phyloP scores from a whole-genome alignment of 345 rosid genomes.

The Acer campestre region DNA sequence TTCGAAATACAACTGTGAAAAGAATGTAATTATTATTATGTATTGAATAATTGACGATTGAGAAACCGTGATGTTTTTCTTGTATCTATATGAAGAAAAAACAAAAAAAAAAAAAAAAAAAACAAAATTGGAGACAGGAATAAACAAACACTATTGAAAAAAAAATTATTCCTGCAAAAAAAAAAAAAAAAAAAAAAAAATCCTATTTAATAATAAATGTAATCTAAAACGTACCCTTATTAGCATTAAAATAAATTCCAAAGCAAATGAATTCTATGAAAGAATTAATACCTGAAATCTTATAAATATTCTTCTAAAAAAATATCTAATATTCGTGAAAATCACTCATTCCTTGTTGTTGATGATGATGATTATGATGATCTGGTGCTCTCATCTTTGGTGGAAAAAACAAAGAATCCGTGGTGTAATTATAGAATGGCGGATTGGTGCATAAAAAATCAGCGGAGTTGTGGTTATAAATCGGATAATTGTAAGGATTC shows the following conservation, averaged over 20 bases:
- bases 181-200: not conserved
- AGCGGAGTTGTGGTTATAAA: constrained; percentile 46
- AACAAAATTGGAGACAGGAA: constrained; percentile 4
- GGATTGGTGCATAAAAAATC: constrained; percentile 53
- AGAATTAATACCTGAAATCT: not conserved
- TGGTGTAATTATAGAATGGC: constrained; percentile 35
- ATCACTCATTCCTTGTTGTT: constrained; percentile 39
- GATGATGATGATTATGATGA: constrained; percentile 1
- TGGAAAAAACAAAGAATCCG: constrained; percentile 50
- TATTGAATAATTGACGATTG: not conserved
- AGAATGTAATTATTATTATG: no score
- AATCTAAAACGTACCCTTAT: constrained; percentile 5
- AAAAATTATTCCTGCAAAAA: constrained; percentile 1
- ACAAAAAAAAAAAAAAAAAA: no score
- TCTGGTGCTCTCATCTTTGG: constrained; percentile 49
- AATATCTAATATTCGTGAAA: constrained; percentile 41
- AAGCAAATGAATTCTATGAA: not conserved
- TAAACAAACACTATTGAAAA: constrained; percentile 1
- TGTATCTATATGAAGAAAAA: not conserved
- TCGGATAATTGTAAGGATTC: constrained; percentile 39
- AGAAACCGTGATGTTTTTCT: not conserved
- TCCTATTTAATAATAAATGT: not conserved
- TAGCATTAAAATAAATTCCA: not conserved
- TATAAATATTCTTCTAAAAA: not conserved
- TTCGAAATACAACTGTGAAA: not conserved